Evolutionary conservation across 305 asterid genomes (phyloP).

Genomic region (Plantago lanceolata): DNA sequence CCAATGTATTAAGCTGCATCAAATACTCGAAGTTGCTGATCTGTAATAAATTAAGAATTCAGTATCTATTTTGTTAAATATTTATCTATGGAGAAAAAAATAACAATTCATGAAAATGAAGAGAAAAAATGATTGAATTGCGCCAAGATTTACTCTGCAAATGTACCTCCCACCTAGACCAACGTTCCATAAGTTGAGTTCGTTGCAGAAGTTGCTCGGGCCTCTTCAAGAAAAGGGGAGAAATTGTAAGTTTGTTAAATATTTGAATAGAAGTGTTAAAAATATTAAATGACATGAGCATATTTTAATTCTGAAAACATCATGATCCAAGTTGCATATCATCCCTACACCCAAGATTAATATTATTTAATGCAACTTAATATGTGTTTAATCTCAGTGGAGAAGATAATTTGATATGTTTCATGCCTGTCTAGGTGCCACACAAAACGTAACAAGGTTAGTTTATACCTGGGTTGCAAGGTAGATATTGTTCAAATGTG

Average conservation of each 20-base stretch:
- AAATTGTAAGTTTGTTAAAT: not conserved
- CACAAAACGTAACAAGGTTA: constrained; percentile 25
- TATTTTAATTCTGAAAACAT: constrained; percentile 19
- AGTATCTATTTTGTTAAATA: constrained; percentile 7
- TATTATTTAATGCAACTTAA: constrained; percentile 14
- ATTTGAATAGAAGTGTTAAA: not conserved
- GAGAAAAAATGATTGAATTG: constrained; percentile 18
- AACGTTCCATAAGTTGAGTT: constrained; percentile 98
- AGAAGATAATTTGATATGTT: constrained; percentile 16
- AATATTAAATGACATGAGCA: constrained; percentile 10
- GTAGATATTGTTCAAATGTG: constrained; percentile 90
- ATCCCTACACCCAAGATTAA: constrained; percentile 20
- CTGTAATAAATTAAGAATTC: constrained; percentile 45
- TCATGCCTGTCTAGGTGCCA: constrained; percentile 19
- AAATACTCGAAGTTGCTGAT: constrained; percentile 97
- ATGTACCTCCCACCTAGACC: constrained; percentile 99
- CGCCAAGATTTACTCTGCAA: constrained; percentile 29
- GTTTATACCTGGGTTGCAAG: constrained; percentile 90
- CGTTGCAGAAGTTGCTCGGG: constrained; percentile 94
- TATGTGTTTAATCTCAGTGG: constrained; percentile 24
- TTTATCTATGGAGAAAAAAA: not conserved
- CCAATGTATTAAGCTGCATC: constrained; percentile 97
- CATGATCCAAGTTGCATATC: constrained; percentile 14
- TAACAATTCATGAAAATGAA: constrained; percentile 24
- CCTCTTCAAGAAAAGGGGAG: constrained; percentile 58